Base-by-base conservation (phyloP, 768 basidiomycete genomes). In the Tylopilus vinaceipallidus region DNA sequence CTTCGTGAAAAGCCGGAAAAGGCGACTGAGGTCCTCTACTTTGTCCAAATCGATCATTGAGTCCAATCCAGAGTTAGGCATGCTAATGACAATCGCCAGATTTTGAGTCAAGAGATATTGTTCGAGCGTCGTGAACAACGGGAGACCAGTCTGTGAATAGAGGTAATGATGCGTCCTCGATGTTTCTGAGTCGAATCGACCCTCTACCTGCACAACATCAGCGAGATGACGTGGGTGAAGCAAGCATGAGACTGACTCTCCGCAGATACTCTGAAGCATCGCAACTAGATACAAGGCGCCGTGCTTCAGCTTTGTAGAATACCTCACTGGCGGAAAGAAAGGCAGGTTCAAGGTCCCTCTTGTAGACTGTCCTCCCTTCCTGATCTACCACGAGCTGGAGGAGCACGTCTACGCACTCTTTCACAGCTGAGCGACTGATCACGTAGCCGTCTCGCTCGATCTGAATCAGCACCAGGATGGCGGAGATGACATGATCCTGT, bases 391-490 rank as follows among this genome's bases (percentile, higher is more conserved):
- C 71, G 24, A 98, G 77, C 49, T 84, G 78, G 33, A 88, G 71
- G 39, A 97, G 79, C 38, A 98, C 84, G 35, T 93, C 90, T 19
- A 95, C 84, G 54, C 88, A 92, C 56, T 87, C 88, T 61, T 91
- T 88, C 44, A 98, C 83, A 3, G 90, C 84, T 2, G 92, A 91
- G n/a, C 89, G 86, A 61, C 91, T 91, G 61, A 98, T 92, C 39
- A 80, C 81, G 62, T 88, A 89, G 22, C 94, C 94, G 54, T 95
- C 88, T 14, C 97, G 86, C 61, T 99, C 97, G 45, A 91, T 82
- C 52, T 83, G 88, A 47, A 99, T 84, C 70, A 95, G 89, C 26
- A 79, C 80, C 41, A 98, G 77, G 43, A 98, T 77, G n/a, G 91
- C 90, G 10, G 79, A 73, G 52, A 91, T 76, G 54, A 98, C 69